Conservation (phyloP, 2,329 filamentous ascomycete genomes). For the Diaporthe australafricana region DNA sequence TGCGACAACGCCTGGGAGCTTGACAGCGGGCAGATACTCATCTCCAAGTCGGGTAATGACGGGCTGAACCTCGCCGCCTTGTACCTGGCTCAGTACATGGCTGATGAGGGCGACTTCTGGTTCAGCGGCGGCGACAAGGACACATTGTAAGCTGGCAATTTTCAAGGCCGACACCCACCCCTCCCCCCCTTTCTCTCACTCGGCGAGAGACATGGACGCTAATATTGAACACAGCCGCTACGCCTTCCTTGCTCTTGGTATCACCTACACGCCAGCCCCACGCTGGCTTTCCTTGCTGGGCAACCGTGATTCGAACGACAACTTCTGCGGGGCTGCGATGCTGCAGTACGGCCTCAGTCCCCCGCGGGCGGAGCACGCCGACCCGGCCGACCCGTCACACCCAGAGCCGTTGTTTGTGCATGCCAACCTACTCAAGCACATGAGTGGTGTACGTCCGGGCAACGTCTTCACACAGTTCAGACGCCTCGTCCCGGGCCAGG, state of each 20-base stretch:
- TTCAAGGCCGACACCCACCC: neutral
- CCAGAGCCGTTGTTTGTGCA: slow-evolving; percentile 35
- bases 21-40: slow-evolving; percentile 36
- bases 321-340: slow-evolving; percentile 37
- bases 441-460: slow-evolving; percentile 29
- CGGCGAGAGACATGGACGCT: neutral
- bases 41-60: slow-evolving; percentile 34
- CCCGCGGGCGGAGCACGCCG: slow-evolving; percentile 6
- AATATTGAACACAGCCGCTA: slow-evolving; percentile 26
- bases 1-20: slow-evolving; percentile 37
- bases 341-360: slow-evolving; percentile 35
- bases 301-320: slow-evolving; percentile 13
- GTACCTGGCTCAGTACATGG: slow-evolving; percentile 34
- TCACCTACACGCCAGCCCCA: slow-evolving; percentile 35
- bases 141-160: slow-evolving; percentile 28
- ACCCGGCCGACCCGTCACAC: slow-evolving; percentile 26
- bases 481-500: slow-evolving; percentile 27
- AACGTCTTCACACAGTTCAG: slow-evolving; percentile 27
- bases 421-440: slow-evolving; percentile 37
- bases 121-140: slow-evolving; percentile 37
- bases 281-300: slow-evolving; percentile 37
- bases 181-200: neutral
- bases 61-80: slow-evolving; percentile 36
- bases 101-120: slow-evolving; percentile 35
- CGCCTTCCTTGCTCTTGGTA: slow-evolving; percentile 34